Base-by-base conservation (phyloP, 495 filamentous ascomycete species). In the Daldinia bambusicola region DNA sequence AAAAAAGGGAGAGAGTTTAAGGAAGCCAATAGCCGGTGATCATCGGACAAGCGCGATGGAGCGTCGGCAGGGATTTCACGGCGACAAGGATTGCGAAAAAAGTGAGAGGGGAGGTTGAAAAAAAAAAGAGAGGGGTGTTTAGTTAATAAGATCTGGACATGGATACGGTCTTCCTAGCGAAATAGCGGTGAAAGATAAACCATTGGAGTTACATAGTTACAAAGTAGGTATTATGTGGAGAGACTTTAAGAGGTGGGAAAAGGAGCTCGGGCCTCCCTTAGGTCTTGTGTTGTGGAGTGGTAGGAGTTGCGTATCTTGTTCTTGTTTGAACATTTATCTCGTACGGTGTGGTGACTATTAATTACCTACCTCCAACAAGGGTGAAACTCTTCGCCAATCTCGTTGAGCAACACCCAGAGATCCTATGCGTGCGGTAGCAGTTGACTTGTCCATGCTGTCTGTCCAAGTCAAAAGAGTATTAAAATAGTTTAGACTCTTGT, bases 1-100 rank as follows among this genome's bases (percentile, higher is more conserved):
- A 45, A 73, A 74, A 74, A 55, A 74, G 69, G 52, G 55, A 72
- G 30, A 55, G 70, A 73, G 76, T 76, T 72, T 72, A 41, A 66
- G 36, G 53, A 74, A 65, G 61, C 66, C 61, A 78, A 76, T 66
- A 76, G 72, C 69, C 71, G 77, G 61, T 69, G 73, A 75, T 77
- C 75, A 74, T 74, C 75, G 73, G 75, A 74, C 75, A 74, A 70
- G 73, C 71, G 70, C 68, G 64, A 67, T 70, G 63, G 67, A 72
- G 67, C 64, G 67, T 66, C 64, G 65, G 70, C 67, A 72, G 68
- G 68, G 65, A 72, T 75, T 69, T 59, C 26, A 41, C 61, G 53
- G 57, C 58, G 55, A 68, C 67, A 74, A 63, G 60, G 64, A 63
- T 62, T 26, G 26, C 1, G 26, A 20, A 67, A 67, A 40, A 37